phyloP scores from a whole-genome alignment of 2,329 filamentous ascomycete genomes.

The Incumbomyces delicatus region DNA sequence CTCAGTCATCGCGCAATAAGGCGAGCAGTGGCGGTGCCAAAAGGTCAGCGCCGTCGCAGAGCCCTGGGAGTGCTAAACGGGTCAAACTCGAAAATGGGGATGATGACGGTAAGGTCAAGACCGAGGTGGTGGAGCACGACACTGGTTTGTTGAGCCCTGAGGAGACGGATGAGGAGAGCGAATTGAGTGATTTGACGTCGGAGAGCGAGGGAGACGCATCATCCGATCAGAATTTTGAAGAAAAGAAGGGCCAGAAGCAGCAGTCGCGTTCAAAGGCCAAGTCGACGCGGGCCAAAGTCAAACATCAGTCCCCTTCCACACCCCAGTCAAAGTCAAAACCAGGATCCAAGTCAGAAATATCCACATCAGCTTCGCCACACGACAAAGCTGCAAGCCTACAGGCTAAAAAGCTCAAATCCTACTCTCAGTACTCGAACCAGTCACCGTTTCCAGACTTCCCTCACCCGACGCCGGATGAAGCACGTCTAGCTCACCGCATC shows the following conservation, averaged over 20 bases:
- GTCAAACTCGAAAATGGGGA: slow-evolving; percentile 4
- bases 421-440: slow-evolving; percentile 36
- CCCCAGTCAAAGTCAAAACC: background rate
- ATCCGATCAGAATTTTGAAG: background rate
- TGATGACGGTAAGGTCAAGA: background rate
- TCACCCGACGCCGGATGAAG: slow-evolving; percentile 58
- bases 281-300: background rate
- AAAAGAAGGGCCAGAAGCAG: background rate
- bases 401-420: slow-evolving; percentile 26
- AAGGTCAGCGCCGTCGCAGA: background rate
- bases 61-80: background rate
- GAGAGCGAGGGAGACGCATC: background rate
- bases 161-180: slow-evolving; percentile 2
- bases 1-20: background rate
- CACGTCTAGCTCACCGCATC: slow-evolving; percentile 57
- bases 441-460: slow-evolving; percentile 59
- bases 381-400: slow-evolving; percentile 9
- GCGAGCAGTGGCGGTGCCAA: slow-evolving; percentile 1
- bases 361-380: background rate
- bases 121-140: background rate
- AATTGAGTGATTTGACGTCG: background rate
- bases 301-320: background rate
- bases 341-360: background rate
- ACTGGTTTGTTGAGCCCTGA: background rate
- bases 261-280: background rate